Conservation (phyloP, 75 land plant species). For the Picea glauca region DNA sequence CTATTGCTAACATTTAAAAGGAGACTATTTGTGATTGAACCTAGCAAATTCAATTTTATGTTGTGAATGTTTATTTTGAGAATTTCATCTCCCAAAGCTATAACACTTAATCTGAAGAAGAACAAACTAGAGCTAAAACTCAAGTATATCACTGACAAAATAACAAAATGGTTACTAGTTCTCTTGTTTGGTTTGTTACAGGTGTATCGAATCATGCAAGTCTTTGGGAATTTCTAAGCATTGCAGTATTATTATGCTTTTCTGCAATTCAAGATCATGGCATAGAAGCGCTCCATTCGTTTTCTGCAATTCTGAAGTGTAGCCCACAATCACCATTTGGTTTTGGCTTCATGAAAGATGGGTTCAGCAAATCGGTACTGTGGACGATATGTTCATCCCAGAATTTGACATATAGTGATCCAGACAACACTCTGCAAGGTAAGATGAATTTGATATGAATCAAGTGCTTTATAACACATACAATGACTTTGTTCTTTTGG, state of each 20-base stretch:
- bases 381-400: slow-evolving; percentile 74
- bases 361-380: slow-evolving; percentile 70
- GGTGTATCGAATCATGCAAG: slow-evolving; percentile 59
- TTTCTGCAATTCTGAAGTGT: slow-evolving; percentile 71
- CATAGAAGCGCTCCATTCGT: slow-evolving; percentile 70
- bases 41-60: background rate
- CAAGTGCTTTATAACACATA: background rate
- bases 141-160: background rate
- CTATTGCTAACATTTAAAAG: background rate
- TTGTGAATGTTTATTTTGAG: too few species aligned
- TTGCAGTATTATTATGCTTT: slow-evolving; percentile 70
- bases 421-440: slow-evolving; percentile 51
- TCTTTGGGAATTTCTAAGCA: slow-evolving; percentile 61
- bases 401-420: slow-evolving; percentile 26
- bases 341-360: slow-evolving; percentile 71
- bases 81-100: background rate
- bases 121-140: background rate
- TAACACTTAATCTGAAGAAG: background rate
- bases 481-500: background rate
- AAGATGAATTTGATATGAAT: slow-evolving; percentile 3
- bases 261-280: slow-evolving; percentile 94
- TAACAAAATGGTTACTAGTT: background rate
- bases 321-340: slow-evolving; percentile 80
- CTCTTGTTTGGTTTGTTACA: slow-evolving; percentile 25
- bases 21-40: background rate